Evolutionary conservation across 352 stramenopile species (phyloP).

Genomic region (Nothophytophthora sp.): DNA sequence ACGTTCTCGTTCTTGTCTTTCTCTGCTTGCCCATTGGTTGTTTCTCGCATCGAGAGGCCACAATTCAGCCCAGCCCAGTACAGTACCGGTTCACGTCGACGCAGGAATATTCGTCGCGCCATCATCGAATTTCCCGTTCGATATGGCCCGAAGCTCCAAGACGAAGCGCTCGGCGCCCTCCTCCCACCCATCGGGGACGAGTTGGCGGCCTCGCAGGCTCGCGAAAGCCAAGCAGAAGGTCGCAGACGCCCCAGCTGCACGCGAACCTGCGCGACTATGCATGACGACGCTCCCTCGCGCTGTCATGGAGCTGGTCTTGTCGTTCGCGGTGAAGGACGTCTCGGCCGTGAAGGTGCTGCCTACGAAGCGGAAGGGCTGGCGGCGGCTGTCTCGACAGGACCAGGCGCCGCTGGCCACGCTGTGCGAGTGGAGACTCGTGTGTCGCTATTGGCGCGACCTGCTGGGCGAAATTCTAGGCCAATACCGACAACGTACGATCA

Average conservation of each 20-base stretch:
- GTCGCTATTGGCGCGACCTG: slow-evolving; percentile 46
- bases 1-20: too few relatives aligned
- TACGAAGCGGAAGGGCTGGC: slow-evolving; percentile 45
- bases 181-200: slow-evolving; percentile 5
- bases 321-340: slow-evolving; percentile 56
- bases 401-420: slow-evolving; percentile 43
- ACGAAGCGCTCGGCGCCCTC: slow-evolving; percentile 14
- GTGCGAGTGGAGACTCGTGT: slow-evolving; percentile 40
- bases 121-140: too few relatives aligned
- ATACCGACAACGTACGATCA: slow-evolving; percentile 40
- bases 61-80: too few relatives aligned
- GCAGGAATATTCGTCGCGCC: too few relatives aligned
- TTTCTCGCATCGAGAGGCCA: too few relatives aligned
- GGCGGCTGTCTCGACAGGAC: slow-evolving; percentile 29
- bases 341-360: slow-evolving; percentile 45
- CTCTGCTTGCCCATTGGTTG: too few relatives aligned
- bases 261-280: slow-evolving; percentile 3
- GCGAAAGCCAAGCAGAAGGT: slow-evolving; percentile 15
- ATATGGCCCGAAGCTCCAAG: too few relatives aligned
- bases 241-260: not conserved
- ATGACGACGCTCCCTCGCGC: slow-evolving; percentile 43
- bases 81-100: too few relatives aligned
- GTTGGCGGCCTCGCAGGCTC: not conserved
- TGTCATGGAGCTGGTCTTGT: slow-evolving; percentile 54
- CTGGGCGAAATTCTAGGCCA: slow-evolving; percentile 46